Evolutionary conservation across 2,329 filamentous ascomycete genomes (phyloP), one percentile per base, ranked within the genome.

Genomic region (Penicillium olsonii): DNA sequence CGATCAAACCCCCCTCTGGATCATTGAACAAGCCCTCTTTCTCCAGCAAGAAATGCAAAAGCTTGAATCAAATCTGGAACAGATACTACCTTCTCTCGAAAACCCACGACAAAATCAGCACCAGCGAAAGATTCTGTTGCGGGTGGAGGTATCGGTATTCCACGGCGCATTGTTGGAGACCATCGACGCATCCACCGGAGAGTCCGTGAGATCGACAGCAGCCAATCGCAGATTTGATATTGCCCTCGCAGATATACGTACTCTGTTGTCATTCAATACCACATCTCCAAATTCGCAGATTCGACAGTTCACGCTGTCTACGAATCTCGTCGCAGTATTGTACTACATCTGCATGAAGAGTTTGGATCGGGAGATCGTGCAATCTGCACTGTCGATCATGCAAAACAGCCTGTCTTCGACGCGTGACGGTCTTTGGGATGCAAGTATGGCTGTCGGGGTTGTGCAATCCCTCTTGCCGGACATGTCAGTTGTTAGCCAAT

Each of bases 331-430:
- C n/a, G 57, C 55, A 2, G 45, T 52, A 1, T 42, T 64, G 6
- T 63, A 62, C 31, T 62, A 57, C 17, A 48, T 62, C n/a, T 57
- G 59, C 40, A 37, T 63, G 9, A 65, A 63, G 33, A 58, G 59
- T 0, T 54, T 26, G 2, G 40, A 48, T 38, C 41, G 15, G 14
- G 8, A 26, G 9, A 58, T 48, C 2, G 20, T 59, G 7, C 29
- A 53, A 12, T 41, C n/a, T 3, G 53, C 56, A 2, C 42, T 62
- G 0, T 45, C 45, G 1, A 45, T 65, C 2, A 48, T 64, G 42
- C 48, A 50, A n/a, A 45, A 64, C 24, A 59, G 60, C 1, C 49
- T 63, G 1, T 65, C 12, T 31, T 31, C 6, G 6, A 31, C 29
- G 29, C 29, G 12, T n/a, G 29, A 31, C 4, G 29, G 29, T 15